Percentiles rank a stretch among this genome's conserved stretches.
Conservation (phyloP, 148 eudicot genomes). For the Fagopyrum homotropicum region DNA sequence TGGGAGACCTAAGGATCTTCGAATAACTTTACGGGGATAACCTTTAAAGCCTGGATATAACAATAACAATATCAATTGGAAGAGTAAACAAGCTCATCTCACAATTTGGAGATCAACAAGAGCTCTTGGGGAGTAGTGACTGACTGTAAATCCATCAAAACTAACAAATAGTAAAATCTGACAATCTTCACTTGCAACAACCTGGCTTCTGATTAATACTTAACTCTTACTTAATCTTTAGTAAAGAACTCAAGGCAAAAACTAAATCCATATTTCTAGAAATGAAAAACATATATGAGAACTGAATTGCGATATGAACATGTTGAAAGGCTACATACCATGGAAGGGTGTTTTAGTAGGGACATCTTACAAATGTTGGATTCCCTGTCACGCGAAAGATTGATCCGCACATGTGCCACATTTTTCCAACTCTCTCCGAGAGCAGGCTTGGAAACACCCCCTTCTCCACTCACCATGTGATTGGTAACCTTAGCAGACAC, state of each 20-base stretch:
- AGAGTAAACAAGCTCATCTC: background rate
- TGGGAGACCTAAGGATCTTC: background rate
- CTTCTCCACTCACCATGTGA: constrained; percentile 92
- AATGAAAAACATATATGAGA: background rate
- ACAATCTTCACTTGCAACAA: background rate
- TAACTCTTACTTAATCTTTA: background rate
- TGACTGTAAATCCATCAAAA: background rate
- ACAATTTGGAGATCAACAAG: background rate
- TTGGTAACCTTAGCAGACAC: constrained; percentile 54
- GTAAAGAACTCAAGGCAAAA: background rate
- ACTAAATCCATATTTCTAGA: background rate
- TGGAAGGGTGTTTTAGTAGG: constrained; percentile 57
- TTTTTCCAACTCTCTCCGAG: constrained; percentile 97
- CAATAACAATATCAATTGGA: background rate
- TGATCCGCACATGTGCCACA: constrained; percentile 69
- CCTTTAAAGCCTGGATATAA: background rate
- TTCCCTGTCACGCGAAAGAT: constrained; percentile 48
- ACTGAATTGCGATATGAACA: background rate
- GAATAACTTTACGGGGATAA: background rate
- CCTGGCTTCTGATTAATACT: background rate
- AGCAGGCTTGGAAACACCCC: constrained; percentile 74
- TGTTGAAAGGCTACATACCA: constrained; percentile 28
- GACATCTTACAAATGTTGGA: constrained; percentile 38
- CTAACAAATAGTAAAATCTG: background rate
- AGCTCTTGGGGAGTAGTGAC: background rate